phyloP scores from a whole-genome alignment of 495 filamentous ascomycete genomes.

The Penicillium crystallinum region DNA sequence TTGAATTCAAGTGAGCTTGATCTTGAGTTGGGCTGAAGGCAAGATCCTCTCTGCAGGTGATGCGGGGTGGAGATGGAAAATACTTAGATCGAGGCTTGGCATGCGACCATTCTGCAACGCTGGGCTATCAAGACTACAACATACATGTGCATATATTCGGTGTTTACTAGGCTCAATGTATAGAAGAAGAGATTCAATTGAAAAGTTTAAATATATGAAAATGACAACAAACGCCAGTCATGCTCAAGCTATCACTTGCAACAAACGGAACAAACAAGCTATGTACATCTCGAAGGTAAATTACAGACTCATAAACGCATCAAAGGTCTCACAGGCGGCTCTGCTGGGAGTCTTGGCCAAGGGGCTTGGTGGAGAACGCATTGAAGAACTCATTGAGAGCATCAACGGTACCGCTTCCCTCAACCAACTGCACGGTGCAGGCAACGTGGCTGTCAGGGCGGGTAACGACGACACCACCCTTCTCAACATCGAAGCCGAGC shows the following conservation, averaged over 20 bases:
- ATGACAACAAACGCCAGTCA: slow-evolving; percentile 32
- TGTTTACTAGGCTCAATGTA: not conserved
- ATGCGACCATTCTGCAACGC: slow-evolving; percentile 12
- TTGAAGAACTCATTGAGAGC: slow-evolving; percentile 80
- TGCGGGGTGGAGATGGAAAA: slow-evolving; percentile 28
- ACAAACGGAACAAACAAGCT: slow-evolving; percentile 17
- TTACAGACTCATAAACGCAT: slow-evolving; percentile 19
- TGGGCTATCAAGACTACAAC: not conserved
- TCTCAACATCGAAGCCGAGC: slow-evolving; percentile 70
- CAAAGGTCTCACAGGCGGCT: slow-evolving; percentile 33
- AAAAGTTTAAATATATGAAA: slow-evolving; percentile 9
- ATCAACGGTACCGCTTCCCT: slow-evolving; percentile 73
- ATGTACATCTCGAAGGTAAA: slow-evolving; percentile 18
- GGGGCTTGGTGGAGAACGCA: slow-evolving; percentile 49
- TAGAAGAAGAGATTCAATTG: not conserved
- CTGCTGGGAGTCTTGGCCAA: slow-evolving; percentile 36
- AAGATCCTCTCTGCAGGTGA: slow-evolving; percentile 13
- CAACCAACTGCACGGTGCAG: slow-evolving; percentile 62
- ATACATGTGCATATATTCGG: not conserved
- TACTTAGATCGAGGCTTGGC: slow-evolving; percentile 21
- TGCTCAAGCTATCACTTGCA: slow-evolving; percentile 26
- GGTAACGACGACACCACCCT: slow-evolving; percentile 74
- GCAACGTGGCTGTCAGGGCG: slow-evolving; percentile 84
- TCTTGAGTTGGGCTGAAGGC: not conserved
- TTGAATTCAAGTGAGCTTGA: not conserved